phyloP scores from a whole-genome alignment of 139 green algal genomes.

The Closterium sp. region DNA sequence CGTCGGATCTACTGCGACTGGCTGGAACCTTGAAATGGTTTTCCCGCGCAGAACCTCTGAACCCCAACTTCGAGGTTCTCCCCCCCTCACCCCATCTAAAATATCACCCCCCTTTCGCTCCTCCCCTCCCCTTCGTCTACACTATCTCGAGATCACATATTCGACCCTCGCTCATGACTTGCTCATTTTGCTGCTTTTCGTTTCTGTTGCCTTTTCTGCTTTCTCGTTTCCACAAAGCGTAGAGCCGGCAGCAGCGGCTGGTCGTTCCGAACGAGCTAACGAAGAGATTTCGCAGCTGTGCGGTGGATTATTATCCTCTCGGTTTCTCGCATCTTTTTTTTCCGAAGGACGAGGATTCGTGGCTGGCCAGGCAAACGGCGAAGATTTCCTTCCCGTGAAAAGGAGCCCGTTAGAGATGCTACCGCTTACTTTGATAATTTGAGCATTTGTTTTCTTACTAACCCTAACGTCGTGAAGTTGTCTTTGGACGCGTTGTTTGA shows the following conservation, averaged over 20 bases:
- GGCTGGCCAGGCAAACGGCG: not conserved
- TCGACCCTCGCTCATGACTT: not conserved
- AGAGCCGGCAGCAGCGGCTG: not conserved
- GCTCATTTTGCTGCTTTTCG: not conserved
- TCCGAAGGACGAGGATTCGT: not conserved
- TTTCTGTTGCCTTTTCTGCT: not conserved
- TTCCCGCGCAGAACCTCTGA: not conserved
- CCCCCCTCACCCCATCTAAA: too few relatives aligned
- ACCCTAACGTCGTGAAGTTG: not conserved
- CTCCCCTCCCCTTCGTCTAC: not conserved
- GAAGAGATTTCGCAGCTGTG: not conserved
- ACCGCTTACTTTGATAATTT: not conserved
- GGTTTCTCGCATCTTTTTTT: not conserved
- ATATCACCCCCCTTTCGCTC: not conserved
- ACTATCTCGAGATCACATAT: not conserved
- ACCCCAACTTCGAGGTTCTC: not conserved
- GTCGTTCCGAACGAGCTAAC: not conserved
- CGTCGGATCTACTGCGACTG: not conserved
- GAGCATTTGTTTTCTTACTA: not conserved
- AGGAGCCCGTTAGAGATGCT: not conserved
- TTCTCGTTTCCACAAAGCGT: not conserved
- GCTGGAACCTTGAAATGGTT: not conserved
- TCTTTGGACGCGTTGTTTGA: not conserved
- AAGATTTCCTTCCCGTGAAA: not conserved
- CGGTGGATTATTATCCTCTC: not conserved